Percentiles rank a stretch among this genome's conserved stretches.
These are phyloP conservation scores for Pyrus betulifolia DNA, from an alignment of 306 rosid species.

Conservation along the genomic window DNA sequence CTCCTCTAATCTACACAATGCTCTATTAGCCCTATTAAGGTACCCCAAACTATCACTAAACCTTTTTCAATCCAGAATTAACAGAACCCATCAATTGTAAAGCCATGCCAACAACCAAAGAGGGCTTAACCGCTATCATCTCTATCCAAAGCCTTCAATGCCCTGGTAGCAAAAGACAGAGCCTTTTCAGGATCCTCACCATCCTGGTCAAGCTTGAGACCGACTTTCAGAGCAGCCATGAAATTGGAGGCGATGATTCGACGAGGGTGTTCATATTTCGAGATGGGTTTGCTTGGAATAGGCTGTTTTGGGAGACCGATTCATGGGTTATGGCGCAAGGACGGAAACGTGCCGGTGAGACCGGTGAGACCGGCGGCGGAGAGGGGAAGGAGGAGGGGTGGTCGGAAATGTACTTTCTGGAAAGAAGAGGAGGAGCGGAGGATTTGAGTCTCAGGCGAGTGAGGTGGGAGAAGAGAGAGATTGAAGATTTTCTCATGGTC, in stretches of 20 bases:
- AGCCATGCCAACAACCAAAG: constrained; percentile 69
- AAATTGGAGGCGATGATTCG: constrained; percentile 32
- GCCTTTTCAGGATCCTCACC: constrained; percentile 78
- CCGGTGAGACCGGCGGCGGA: constrained; percentile 16
- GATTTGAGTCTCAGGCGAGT: constrained; percentile 32
- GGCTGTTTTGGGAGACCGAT: constrained; percentile 27
- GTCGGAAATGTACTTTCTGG: constrained; percentile 23
- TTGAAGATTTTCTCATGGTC: constrained; percentile 55
- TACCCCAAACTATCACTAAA: constrained; percentile 78
- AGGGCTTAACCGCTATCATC: constrained; percentile 31
- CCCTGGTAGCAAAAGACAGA: constrained; percentile 56
- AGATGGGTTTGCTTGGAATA: constrained; percentile 33
- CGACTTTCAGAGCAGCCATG: constrained; percentile 73
- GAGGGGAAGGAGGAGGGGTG: constrained; percentile 18
- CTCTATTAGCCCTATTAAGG: constrained; percentile 72
- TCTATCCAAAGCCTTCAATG: constrained; percentile 58
- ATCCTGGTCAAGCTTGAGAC: constrained; percentile 76
- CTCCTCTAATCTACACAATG: constrained; percentile 52
- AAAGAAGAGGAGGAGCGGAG: constrained; percentile 10
- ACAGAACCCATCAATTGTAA: constrained; percentile 77
- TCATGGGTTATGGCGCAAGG: constrained; percentile 32
- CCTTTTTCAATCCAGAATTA: constrained; percentile 57
- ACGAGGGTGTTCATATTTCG: constrained; percentile 51
- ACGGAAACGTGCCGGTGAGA: constrained; percentile 18
- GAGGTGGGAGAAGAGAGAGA: constrained; percentile 34